A percentile compares a stretch with the other conserved stretches of the same genome.
phyloP scores from a whole-genome alignment of 768 basidiomycete genomes.

The Russula sp. region DNA sequence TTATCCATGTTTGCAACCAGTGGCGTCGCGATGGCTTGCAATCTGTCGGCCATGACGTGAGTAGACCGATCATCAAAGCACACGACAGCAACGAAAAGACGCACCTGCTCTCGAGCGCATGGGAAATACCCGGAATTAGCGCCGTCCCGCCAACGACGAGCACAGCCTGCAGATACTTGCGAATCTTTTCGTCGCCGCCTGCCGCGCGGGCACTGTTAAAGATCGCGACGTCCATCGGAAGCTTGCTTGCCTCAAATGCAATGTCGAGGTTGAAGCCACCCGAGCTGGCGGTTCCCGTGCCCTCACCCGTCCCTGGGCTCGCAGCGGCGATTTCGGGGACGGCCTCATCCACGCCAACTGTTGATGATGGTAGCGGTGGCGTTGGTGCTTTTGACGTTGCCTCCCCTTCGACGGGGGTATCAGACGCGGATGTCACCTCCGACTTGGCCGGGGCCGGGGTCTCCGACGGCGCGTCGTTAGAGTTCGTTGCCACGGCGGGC shows the following conservation, averaged over 20 bases:
- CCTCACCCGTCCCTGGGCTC: constrained; percentile 10
- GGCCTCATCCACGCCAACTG: constrained; percentile 9
- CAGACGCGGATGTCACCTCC: constrained; percentile 23
- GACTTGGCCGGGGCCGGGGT: constrained; percentile 19
- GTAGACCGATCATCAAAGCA: background rate
- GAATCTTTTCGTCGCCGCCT: constrained; percentile 83
- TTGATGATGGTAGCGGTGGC: constrained; percentile 24
- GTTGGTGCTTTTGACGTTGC: constrained; percentile 22
- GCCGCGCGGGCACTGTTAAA: constrained; percentile 88
- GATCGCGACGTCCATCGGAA: constrained; percentile 89
- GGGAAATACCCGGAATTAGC: constrained; percentile 72
- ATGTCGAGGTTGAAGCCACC: constrained; percentile 60
- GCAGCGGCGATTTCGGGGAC: constrained; percentile 10
- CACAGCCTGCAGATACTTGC: constrained; percentile 83
- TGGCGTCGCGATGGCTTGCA: constrained; percentile 81
- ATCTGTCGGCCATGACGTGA: constrained; percentile 33
- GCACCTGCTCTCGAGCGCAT: constrained; percentile 84
- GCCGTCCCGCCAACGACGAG: constrained; percentile 84
- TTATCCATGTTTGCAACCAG: constrained; percentile 80
- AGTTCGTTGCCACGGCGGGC: constrained; percentile 22
- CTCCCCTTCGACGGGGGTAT: constrained; percentile 19
- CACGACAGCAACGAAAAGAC: constrained; percentile 16
- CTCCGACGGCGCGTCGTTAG: constrained; percentile 22
- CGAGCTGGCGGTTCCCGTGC: constrained; percentile 20
- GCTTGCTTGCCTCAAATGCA: constrained; percentile 77